Evolutionary conservation across 805 yeast species (phyloP), one percentile per base, ranked within the genome.

Genomic region (Saturnispora saitoi): DNA sequence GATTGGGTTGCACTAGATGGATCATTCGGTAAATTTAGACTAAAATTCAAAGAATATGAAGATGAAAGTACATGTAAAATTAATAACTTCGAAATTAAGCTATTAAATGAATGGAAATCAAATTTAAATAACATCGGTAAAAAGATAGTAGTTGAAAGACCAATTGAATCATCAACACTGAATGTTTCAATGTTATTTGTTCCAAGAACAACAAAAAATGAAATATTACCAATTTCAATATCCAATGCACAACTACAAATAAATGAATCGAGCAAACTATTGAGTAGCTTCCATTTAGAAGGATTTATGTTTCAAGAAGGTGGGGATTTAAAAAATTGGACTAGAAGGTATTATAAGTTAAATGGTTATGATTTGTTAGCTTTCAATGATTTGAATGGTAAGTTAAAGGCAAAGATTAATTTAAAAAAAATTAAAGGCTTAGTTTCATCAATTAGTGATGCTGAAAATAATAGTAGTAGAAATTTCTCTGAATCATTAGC

Each of bases 251-350:
- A 64, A 11, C 68, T 65, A 11, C 70, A 76, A 53, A 61, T 74
- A 9, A 50, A 62, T 5, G 69, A 75, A 55, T 61, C 67, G 20
- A 58, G 58, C 15, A 58, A 68, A 30, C 42, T 34, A 34, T 34
- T 50, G 3, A 12, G 46, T 54, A 43, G 54, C 5, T 56, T 70
- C 17, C 48, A 45, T 2, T 68, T 69, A 58, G 83, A 84, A 60
- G 97, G 97, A 0, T 81, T 70, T 58, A 68, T 91, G 67, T 78
- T 80, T 57, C 98, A 90, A 66, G 87, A 83, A 59, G 98, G 98
- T 17, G 97, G 97, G 9, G 98, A 90, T 67, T 77, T 93, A 56
- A 76, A 73, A 14, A 69, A 72, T 28, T 78, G 90, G 80, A 78
- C 85, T 56, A 77, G 84, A 54, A 73, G 97, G 49, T 86, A 66